Evolutionary conservation across 768 basidiomycete genomes (phyloP), one percentile per base, ranked within the genome.

Genomic region (Podaxis sp.): DNA sequence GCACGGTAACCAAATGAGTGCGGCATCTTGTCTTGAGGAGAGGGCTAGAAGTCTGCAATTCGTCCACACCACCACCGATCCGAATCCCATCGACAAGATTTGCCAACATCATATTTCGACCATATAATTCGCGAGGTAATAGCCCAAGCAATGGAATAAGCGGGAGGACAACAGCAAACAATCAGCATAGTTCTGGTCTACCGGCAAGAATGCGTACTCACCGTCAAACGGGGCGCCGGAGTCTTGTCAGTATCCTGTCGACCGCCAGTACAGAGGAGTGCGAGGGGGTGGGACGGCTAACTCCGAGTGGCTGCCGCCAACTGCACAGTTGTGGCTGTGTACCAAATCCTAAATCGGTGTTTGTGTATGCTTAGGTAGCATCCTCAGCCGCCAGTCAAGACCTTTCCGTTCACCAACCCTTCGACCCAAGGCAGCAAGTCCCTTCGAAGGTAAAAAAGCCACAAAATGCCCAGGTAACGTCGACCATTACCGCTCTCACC

Each of bases 1-100:
- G 96, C 96, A 77, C 96, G 90, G 85, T 96, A 93, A 93, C 96
- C 96, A 87, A 90, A 99, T 63, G 96, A 98, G 93, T 98, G 95
- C 84, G 96, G 96, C 96, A 99, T 98, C 77, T 88, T 87, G 87
- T 63, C 48, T 63, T 40, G 61, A 55, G 26, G 61, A 39, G 28
- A 61, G 51, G 39, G 52, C 28, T 53, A 53, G 33, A 61, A 53
- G 60, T 61, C 60, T 61, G 44, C 26, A 2, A 19, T n/a, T 13
- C 42, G 1, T 0, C 30, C 30, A 33, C 30, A 33, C 33, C 33
- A 44, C n/a, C 13, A 15, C 42, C 42, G n/a, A 8, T 19, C 42
- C 15, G 2, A 19, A 19, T 19, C 42, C 42, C 13, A 44, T 44
- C 2, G 33, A 44, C 42, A 44, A 13, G 42, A 44, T 44, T 44